These are phyloP conservation scores for Citrullus mucosospermus DNA, from an alignment of 306 rosid genomes.

Conservation along the genomic window DNA sequence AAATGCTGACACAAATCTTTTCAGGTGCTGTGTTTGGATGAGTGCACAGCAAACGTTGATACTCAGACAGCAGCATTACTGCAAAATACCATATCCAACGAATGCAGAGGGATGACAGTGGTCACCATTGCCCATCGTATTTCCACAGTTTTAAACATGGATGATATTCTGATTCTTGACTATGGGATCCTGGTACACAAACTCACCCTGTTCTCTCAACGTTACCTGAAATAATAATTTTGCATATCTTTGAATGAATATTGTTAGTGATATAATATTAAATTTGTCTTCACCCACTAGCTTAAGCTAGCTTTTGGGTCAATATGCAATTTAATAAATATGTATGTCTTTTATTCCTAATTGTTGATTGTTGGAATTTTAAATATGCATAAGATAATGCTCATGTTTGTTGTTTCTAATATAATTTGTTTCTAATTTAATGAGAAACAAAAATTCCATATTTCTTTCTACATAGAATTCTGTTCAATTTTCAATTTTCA, in stretches of 20 bases:
- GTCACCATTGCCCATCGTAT: slow-evolving; percentile 92
- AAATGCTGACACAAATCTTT: slow-evolving; percentile 1
- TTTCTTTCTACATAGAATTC: too few species aligned
- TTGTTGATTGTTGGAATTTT: background rate
- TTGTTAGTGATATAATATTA: too few species aligned
- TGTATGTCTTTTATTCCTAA: background rate
- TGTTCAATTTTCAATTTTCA: too few species aligned
- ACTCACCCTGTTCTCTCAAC: background rate
- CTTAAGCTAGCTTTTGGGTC: too few species aligned
- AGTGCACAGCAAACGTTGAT: slow-evolving; percentile 88
- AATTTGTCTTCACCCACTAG: too few species aligned
- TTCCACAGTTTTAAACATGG: slow-evolving; percentile 74
- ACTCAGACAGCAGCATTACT: slow-evolving; percentile 69
- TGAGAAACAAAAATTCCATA: too few species aligned
- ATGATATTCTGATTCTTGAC: slow-evolving; percentile 67
- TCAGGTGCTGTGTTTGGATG: slow-evolving; percentile 94
- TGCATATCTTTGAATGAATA: background rate
- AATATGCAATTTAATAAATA: background rate
- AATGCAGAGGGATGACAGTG: slow-evolving; percentile 73
- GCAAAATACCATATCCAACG: slow-evolving; percentile 60
- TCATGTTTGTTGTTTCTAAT: too few species aligned
- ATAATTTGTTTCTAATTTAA: too few species aligned
- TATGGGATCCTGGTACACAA: slow-evolving; percentile 64
- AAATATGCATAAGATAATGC: background rate
- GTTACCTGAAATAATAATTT: background rate